Base-by-base conservation (phyloP, 176 grass and related monocot species). In the Poa annua region DNA sequence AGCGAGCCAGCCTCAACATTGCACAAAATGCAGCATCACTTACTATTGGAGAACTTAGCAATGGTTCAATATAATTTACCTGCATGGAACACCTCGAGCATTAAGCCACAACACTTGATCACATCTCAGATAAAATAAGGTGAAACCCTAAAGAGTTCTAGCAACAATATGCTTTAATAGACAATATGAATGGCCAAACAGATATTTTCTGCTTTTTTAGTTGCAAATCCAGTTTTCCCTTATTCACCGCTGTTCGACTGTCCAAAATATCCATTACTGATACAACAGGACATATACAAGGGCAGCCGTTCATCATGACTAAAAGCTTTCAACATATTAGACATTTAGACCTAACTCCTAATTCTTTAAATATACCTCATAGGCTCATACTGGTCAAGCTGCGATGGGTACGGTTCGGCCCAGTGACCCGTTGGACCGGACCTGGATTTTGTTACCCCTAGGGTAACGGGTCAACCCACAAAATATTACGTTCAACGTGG, bases 21-120 rank as follows among this genome's bases (percentile, higher is more conserved):
- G 92, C 78, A 76, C 80, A 20, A 90, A 98, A 98, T 71, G 96
- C 92, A 80, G 96, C 85, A 90, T 90, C 82, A 75, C 87, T 89
- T 59, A 95, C 96, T 86, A 98, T 98, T 79, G 80, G 73, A 85
- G 96, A 98, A 71, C 85, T 76, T 67, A 98, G 85, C 69, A 98
- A 80, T 3, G 96, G 91, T 62, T 95, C 89, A 49, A 95, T 81
- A 86, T 95, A 98, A 65, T 89, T 86, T 69, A 98, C 90, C 95
- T 98, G 81, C 60, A 84, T 73, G 24, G 65, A 55, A 80, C 24
- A 83, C 47, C 61, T 88, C 33, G 71, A 71, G 42, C 57, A 51
- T 69, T 76, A 57, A 68, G 44, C 42, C 61, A 78, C 55, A 71
- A 70, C 21, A 74, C 2, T 29, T 71, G 55, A 20, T 25, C 61